Base-by-base conservation (phyloP, 176 grass and related monocot genomes). In the Raddia guianensis region DNA sequence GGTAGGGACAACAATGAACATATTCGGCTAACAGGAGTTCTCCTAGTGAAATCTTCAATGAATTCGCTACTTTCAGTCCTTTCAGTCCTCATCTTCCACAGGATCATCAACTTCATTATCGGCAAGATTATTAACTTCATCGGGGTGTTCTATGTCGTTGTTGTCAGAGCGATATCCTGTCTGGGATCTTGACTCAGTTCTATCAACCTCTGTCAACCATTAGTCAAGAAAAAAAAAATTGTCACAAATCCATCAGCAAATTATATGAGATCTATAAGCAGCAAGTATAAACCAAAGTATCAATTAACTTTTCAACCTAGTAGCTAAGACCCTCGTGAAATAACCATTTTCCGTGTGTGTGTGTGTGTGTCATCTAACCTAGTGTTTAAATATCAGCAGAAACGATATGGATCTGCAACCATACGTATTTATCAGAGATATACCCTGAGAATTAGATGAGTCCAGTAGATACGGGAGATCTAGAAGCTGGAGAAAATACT, bases 381-480 rank as follows among this genome's bases (percentile, higher is more conserved):
- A 45, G 34, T 12, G n/a, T 48, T 76, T 68, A 72, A 10, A 75
- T n/a, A 42, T 65, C 19, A 83, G 13, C n/a, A 77, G 42, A 62
- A 58, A 45, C 65, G 40, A 5, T 10, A 75, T 20, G 54, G 3
- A 49, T 12, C 15, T 63, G 18, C 14, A 18, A 15, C 20, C 27
- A 63, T 5, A 75, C 65, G 27, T 9, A 58, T 40, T 74, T 66
- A 14, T 27, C n/a, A 85, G 70, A 76, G 49, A 85, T 37, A 76
- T 91, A 97, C 94, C 89, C 55, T 49, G 40, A 82, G 75, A 78
- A 77, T 68, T 72, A 66, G 83, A 84, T 11, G 68, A 62, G 71
- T 91, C 92, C 86, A 98, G 86, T 48, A 98, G 70, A 90, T 93
- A 93, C 5, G 88, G 86, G 71, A 92, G 90, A 74, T 88, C 86